Percentiles rank a stretch among this genome's conserved stretches.
Evolutionary conservation across 768 basidiomycete species (phyloP).

Genomic region (Candolleomyces eurysporus): DNA sequence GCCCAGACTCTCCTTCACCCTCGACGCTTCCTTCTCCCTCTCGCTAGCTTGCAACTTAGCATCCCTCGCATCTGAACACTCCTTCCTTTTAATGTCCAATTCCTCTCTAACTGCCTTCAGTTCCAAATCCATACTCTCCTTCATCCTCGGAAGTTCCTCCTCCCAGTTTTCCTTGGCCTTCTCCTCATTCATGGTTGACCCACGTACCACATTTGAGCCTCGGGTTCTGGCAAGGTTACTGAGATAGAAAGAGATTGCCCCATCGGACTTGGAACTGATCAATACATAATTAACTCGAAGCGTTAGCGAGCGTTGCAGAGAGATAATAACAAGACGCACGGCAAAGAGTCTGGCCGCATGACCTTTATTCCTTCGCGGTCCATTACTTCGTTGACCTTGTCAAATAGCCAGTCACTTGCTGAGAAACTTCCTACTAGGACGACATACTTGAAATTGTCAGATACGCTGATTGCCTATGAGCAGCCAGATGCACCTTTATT

Average conservation of each 20-base stretch:
- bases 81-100: background rate
- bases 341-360: conserved; percentile 10
- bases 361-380: conserved; percentile 3
- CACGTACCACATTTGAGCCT: conserved; percentile 4
- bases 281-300: background rate
- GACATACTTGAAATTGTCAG: conserved; percentile 29
- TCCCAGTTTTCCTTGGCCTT: background rate
- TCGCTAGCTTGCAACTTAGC: background rate
- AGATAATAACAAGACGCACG: conserved; percentile 8
- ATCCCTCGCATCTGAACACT: background rate
- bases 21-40: background rate
- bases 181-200: conserved; percentile 11
- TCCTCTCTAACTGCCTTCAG: background rate
- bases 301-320: background rate
- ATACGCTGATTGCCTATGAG: background rate
- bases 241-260: conserved; percentile 13
- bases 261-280: conserved; percentile 8
- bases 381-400: conserved; percentile 26
- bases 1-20: background rate
- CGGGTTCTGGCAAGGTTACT: conserved; percentile 8
- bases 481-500: conserved; percentile 24
- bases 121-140: background rate
- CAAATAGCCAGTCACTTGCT: conserved; percentile 48
- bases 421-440: conserved; percentile 55
- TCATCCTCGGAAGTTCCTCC: background rate